Evolutionary conservation across 2,329 filamentous ascomycete species (phyloP).

Genomic region (Fusarium dlaminii): DNA sequence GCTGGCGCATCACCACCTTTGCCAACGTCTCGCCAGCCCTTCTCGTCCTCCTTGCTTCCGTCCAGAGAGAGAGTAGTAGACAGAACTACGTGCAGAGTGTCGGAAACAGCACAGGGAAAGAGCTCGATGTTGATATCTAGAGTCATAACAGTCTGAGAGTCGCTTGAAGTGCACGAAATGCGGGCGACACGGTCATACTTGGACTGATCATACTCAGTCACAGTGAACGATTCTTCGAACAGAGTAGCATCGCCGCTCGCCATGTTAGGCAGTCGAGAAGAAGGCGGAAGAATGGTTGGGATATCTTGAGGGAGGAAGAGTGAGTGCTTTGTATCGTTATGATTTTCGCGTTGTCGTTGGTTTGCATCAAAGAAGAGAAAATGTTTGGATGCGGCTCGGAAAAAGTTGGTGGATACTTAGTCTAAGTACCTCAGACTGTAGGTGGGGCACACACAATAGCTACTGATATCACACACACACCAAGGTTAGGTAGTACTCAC

Average conservation of each 20-base stretch:
- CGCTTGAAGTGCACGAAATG: constrained; percentile 78
- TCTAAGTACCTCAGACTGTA: background rate
- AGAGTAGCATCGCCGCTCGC: constrained; percentile 82
- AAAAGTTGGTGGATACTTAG: constrained; percentile 33
- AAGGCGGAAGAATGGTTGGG: background rate
- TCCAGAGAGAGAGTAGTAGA: constrained; percentile 89
- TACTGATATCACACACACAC: background rate
- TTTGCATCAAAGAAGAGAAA: constrained; percentile 32
- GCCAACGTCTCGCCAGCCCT: constrained; percentile 82
- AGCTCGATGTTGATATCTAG: constrained; percentile 96
- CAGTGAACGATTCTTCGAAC: constrained; percentile 90
- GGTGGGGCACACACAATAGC: constrained; percentile 39
- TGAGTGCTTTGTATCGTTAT: background rate
- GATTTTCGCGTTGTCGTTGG: constrained; percentile 10
- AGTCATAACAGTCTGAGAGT: constrained; percentile 78
- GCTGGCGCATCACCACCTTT: constrained; percentile 63
- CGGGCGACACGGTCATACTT: constrained; percentile 98
- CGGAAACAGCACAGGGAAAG: constrained; percentile 79
- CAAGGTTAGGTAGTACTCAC: background rate
- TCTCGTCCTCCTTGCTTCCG: constrained; percentile 79
- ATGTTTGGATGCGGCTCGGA: constrained; percentile 32
- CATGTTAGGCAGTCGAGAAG: constrained; percentile 26
- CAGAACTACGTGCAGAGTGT: constrained; percentile 82
- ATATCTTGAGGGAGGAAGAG: background rate
- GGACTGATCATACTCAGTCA: constrained; percentile 80